Evolutionary conservation across 176 grass and related monocot species (phyloP), one percentile per base, ranked within the genome.

Genomic region (Paspalum vaginatum): DNA sequence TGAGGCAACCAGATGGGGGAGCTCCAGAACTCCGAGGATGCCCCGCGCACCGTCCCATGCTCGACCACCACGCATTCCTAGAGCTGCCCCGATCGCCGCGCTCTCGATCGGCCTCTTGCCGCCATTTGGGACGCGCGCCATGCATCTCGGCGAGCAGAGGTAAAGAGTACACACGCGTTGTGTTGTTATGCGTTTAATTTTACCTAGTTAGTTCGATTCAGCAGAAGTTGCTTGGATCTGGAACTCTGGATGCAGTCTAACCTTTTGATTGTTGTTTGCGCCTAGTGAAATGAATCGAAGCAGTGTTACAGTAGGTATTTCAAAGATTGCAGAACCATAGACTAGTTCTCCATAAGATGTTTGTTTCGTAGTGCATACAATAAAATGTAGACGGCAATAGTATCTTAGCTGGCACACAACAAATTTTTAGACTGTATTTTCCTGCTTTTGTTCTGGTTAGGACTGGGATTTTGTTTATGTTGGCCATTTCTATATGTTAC

Each of bases 31-130:
- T 88, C 90, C 42, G 74, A n/a, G n/a, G n/a, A n/a, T n/a, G n/a
- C n/a, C n/a, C n/a, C n/a, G n/a, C n/a, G n/a, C n/a, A n/a, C n/a
- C n/a, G n/a, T n/a, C 86, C 86, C n/a, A 90, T 93, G 72, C 90
- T 97, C 62, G 88, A 93, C 65, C 90, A 93, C 90, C 88, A 93
- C 40, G 85, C 93, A 77, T 83, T 97, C 67, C 83, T 59, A 88
- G 41, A 97, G 88, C 64, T 89, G 88, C 62, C 86, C 88, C 24
- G 87, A 93, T 89, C 71, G 70, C 85, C 83, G 79, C 88, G n/a
- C n/a, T n/a, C n/a, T 11, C 39, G 79, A 88, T 97, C 72, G 82
- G 85, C 20, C n/a, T n/a, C n/a, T n/a, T n/a, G 16, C 61, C 7
- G 77, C 88, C 49, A 79, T 97, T 9, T 91, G 86, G 88, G 91